phyloP scores from a whole-genome alignment of 305 asterid species.

The Fraxinus floribunda region DNA sequence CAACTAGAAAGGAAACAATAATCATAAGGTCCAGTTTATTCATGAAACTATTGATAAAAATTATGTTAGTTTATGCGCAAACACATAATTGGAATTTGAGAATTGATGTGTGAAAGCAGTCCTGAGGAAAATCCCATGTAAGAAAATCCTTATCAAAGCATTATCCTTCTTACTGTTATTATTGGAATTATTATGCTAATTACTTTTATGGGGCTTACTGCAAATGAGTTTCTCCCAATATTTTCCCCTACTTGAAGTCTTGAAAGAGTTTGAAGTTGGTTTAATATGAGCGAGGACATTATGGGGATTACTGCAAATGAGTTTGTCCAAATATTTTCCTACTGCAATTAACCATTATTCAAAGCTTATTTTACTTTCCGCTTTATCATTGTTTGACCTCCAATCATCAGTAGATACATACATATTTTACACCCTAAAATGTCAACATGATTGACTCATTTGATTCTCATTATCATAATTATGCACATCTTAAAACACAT shows the following conservation, averaged over 20 bases:
- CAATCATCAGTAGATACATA: not conserved
- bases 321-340: not conserved
- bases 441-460: not conserved
- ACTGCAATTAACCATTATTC: not conserved
- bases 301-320: not conserved
- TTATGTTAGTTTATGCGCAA: not conserved
- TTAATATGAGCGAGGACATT: not conserved
- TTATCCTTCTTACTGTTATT: not conserved
- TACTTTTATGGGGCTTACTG: not conserved
- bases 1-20: constrained; percentile 47
- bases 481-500: not conserved
- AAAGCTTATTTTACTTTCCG: not conserved
- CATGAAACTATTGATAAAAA: not conserved
- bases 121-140: not conserved
- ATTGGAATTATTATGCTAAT: not conserved
- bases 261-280: not conserved
- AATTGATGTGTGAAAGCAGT: not conserved
- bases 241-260: not conserved
- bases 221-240: not conserved
- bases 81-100: not conserved
- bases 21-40: constrained; percentile 8
- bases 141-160: not conserved
- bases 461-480: not conserved
- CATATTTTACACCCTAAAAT: constrained; percentile 6
- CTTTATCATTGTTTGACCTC: not conserved